Evolutionary conservation across 495 filamentous ascomycete genomes (phyloP).

Genomic region (Evansstolkia leycettana): DNA sequence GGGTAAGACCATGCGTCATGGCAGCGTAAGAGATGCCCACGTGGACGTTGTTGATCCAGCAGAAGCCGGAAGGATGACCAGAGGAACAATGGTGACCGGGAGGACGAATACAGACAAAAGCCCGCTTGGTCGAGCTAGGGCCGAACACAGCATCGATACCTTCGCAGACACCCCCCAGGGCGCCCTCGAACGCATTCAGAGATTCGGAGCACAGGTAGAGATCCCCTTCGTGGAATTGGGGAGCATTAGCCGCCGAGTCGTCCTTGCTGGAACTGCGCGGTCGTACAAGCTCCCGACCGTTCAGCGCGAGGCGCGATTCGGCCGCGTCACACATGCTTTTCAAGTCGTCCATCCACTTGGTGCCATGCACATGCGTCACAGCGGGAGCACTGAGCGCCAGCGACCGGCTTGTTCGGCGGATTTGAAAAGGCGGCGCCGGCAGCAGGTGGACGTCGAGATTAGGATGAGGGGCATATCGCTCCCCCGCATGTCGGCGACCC

Average conservation of each 20-base stretch:
- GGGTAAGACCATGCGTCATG: slow-evolving; percentile 70
- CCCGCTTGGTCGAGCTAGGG: slow-evolving; percentile 41
- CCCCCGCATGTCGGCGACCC: slow-evolving; percentile 67
- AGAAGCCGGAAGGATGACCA: slow-evolving; percentile 81
- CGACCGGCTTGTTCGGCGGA: slow-evolving; percentile 57
- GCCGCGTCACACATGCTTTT: slow-evolving; percentile 70
- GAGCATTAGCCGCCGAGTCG: slow-evolving; percentile 25
- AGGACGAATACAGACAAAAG: slow-evolving; percentile 75
- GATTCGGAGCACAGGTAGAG: slow-evolving; percentile 83
- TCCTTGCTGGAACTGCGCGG: slow-evolving; percentile 34
- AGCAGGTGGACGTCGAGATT: slow-evolving; percentile 33
- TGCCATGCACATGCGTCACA: slow-evolving; percentile 75
- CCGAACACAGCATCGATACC: slow-evolving; percentile 80
- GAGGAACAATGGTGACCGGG: slow-evolving; percentile 93
- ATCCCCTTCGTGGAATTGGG: slow-evolving; percentile 65
- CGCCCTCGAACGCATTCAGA: slow-evolving; percentile 75
- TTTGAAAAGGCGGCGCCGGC: slow-evolving; percentile 63
- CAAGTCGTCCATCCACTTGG: slow-evolving; percentile 84
- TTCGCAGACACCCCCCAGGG: slow-evolving; percentile 79
- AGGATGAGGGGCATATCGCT: slow-evolving; percentile 51
- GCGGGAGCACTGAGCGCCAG: slow-evolving; percentile 52
- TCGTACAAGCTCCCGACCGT: slow-evolving; percentile 63
- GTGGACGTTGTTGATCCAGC: slow-evolving; percentile 97
- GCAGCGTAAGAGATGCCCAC: slow-evolving; percentile 88
- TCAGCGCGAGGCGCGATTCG: slow-evolving; percentile 56